Evolutionary conservation across 1,139 yeast genomes (phyloP).

Genomic region (Sugiyamaella novakii): DNA sequence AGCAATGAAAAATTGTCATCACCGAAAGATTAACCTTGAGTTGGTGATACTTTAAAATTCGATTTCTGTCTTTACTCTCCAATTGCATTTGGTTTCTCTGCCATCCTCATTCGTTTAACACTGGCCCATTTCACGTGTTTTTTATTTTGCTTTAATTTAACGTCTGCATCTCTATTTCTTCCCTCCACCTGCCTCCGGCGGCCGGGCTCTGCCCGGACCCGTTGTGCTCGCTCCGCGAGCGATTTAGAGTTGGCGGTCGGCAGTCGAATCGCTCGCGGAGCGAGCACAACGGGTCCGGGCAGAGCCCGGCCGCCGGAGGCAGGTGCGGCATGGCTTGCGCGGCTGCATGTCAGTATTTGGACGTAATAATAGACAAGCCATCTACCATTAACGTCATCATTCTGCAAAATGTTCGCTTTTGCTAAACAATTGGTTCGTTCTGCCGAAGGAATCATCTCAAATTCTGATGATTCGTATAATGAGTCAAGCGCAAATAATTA

Average conservation of each 20-base stretch:
- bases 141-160: background rate
- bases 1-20: slow-evolving; percentile 11
- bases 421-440: slow-evolving; percentile 82
- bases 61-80: too few relatives aligned
- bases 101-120: too few relatives aligned
- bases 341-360: background rate
- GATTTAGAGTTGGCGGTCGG: background rate
- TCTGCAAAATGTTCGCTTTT: slow-evolving; percentile 69
- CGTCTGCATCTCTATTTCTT: background rate
- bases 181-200: background rate
- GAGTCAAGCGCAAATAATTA: slow-evolving; percentile 10
- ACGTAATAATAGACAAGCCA: background rate
- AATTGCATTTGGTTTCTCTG: too few relatives aligned
- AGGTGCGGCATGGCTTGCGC: too few relatives aligned
- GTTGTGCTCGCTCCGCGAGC: background rate
- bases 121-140: too few relatives aligned
- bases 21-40: slow-evolving; percentile 11
- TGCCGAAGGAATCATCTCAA: slow-evolving; percentile 53
- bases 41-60: too few relatives aligned
- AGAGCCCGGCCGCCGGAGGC: background rate
- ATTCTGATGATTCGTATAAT: slow-evolving; percentile 13
- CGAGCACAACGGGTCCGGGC: background rate
- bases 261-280: background rate
- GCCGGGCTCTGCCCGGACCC: background rate
- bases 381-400: background rate